Conservation (phyloP, 2,329 filamentous ascomycete genomes). For the Monosporascus sp. region DNA sequence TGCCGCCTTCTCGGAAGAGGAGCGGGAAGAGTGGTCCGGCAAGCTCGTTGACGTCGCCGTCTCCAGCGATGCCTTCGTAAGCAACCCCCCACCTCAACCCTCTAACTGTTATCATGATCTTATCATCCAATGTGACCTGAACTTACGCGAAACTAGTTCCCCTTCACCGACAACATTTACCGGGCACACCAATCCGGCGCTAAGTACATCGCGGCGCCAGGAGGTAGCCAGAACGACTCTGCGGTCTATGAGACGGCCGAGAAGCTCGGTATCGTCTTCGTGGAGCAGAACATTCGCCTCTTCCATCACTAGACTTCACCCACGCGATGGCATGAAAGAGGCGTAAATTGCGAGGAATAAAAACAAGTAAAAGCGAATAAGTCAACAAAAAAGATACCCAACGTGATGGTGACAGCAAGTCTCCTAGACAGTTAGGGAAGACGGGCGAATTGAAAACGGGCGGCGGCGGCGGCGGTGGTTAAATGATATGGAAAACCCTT, state of each 20-base stretch:
- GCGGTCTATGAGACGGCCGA: slow-evolving; percentile 84
- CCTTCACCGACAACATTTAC: slow-evolving; percentile 97
- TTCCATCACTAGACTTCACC: slow-evolving; percentile 77
- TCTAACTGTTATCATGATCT: neutral
- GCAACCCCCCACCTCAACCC: slow-evolving; percentile 29
- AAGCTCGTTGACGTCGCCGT: slow-evolving; percentile 79
- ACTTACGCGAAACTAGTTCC: slow-evolving; percentile 59
- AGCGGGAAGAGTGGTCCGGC: slow-evolving; percentile 79
- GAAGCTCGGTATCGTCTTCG: slow-evolving; percentile 86
- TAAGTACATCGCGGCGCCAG: slow-evolving; percentile 93
- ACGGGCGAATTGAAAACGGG: no score
- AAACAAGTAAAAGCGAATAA: neutral
- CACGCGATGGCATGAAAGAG: neutral
- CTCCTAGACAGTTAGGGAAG: no score
- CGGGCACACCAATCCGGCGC: slow-evolving; percentile 80
- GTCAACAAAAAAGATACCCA: neutral
- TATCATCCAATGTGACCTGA: neutral
- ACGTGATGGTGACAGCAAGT: no score
- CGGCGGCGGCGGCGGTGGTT: neutral
- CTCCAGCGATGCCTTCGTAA: slow-evolving; percentile 91
- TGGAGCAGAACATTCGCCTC: slow-evolving; percentile 87
- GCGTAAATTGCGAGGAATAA: neutral
- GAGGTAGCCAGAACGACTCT: slow-evolving; percentile 79
- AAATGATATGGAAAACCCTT: neutral
- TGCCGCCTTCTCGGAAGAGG: slow-evolving; percentile 71